Percentiles rank a stretch among this genome's conserved stretches.
Evolutionary conservation across 768 basidiomycete genomes (phyloP).

Genomic region (Fibroporia radiculosa): DNA sequence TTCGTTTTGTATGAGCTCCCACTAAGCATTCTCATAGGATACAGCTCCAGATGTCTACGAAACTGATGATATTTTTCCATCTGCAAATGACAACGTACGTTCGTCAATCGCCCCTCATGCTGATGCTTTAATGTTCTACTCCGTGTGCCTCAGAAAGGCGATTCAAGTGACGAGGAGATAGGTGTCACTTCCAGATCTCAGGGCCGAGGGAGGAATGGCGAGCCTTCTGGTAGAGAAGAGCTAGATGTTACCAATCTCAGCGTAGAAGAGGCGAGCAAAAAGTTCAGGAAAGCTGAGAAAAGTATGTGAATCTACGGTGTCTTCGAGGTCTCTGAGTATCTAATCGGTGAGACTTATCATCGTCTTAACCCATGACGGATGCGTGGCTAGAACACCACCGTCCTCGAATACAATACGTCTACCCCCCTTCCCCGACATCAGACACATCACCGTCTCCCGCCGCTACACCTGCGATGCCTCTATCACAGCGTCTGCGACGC

Average conservation of each 20-base stretch:
- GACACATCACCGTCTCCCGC: constrained; percentile 35
- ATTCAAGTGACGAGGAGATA: constrained; percentile 62
- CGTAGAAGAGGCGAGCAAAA: constrained; percentile 59
- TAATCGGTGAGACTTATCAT: neutral
- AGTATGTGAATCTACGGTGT: constrained; percentile 9
- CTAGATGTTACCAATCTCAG: constrained; percentile 57
- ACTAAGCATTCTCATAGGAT: constrained; percentile 42
- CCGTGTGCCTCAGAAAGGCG: constrained; percentile 39
- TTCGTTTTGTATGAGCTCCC: neutral
- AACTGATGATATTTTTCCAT: constrained; percentile 70
- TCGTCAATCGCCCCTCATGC: neutral
- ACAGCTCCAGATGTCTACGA: constrained; percentile 90
- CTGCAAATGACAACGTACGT: constrained; percentile 44
- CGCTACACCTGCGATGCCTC: constrained; percentile 23
- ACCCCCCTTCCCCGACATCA: constrained; percentile 59
- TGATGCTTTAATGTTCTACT: neutral
- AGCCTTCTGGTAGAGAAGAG: constrained; percentile 46
- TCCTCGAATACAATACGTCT: constrained; percentile 47
- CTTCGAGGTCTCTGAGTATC: neutral
- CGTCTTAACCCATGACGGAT: constrained; percentile 3
- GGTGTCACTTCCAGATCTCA: constrained; percentile 31
- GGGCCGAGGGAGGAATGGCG: constrained; percentile 31
- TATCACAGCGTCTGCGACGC: constrained; percentile 35
- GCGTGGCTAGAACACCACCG: constrained; percentile 36
- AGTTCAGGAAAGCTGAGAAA: constrained; percentile 67